Base-by-base conservation (phyloP, 306 rosid genomes). In the Phaseolus lunatus region DNA sequence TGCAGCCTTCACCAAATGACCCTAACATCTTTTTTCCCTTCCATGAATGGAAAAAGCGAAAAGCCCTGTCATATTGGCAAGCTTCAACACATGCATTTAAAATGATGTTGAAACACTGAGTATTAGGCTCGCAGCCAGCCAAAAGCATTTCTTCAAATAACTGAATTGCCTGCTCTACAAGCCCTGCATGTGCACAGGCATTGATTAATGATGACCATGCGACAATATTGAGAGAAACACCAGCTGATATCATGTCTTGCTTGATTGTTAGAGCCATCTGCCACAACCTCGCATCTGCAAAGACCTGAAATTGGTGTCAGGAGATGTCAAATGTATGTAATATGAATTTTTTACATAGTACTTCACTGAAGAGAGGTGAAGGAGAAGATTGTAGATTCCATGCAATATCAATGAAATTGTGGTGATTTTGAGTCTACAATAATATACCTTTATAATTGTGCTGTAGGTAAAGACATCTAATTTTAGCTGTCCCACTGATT, bases 101-200 rank as follows among this genome's bases (percentile, higher is more conserved):
- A 80, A 95, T 90, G 78, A 86, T 95, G 85, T 95, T 95, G 76
- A 91, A 92, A 80, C 96, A 92, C 85, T 88, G 98, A 11, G 97
- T 78, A 79, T 95, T 95, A 54, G 98, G 98, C 76, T 95, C 89
- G 19, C 92, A 92, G 79, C 92, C 91, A 33, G 90, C 84, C 88
- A 79, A 83, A 72, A 95, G 85, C 98, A 92, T 92, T 85, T 95
- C 98, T 82, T 92, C 97, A 64, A 95, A 95, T 76, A 95, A 81
- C 56, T 86, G 88, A 80, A 95, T 88, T 69, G 98, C 82, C 85
- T 85, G 87, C 84, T 92, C 96, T 39, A 90, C 95, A 45, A 87
- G 93, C 80, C 97, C 98, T n/a, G 95, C 92, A 81, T 92, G 95
- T 74, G 98, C 96, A 74, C 96, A 92, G 78, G 98, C 96, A 75